A percentile compares a stretch with the other conserved stretches of the same genome.
Conservation (phyloP, 1,284 basidiomycete species). For the Somion occarium region DNA sequence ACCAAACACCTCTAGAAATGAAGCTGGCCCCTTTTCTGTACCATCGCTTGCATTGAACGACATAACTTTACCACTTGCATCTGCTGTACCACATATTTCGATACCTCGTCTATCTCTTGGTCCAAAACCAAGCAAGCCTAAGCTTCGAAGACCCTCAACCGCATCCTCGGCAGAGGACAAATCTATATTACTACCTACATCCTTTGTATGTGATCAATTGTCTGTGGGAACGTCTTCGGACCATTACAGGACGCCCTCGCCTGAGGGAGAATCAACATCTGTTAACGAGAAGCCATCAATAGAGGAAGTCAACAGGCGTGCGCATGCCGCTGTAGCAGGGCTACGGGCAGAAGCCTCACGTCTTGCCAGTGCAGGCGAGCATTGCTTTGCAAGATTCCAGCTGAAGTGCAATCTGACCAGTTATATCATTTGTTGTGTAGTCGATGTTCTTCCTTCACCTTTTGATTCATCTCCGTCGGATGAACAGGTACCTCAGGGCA, state of each 20-base stretch:
- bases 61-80: constrained; percentile 16
- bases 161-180: constrained; percentile 28
- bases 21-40: neutral
- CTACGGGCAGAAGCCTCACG: constrained; percentile 26
- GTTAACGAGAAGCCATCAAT: constrained; percentile 11
- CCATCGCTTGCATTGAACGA: constrained; percentile 14
- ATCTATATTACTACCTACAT: constrained; percentile 21
- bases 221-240: constrained; percentile 8
- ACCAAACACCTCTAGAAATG: constrained; percentile 1
- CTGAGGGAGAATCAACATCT: neutral
- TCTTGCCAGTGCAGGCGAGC: constrained; percentile 24
- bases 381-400: neutral
- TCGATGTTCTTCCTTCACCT: constrained; percentile 25
- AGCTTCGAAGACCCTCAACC: constrained; percentile 42
- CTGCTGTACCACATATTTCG: constrained; percentile 19
- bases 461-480: constrained; percentile 27
- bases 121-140: constrained; percentile 9
- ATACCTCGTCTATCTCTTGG: constrained; percentile 17
- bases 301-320: constrained; percentile 25
- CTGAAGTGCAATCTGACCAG: neutral
- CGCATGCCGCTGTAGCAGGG: constrained; percentile 23
- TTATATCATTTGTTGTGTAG: constrained; percentile 3
- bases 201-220: constrained; percentile 6
- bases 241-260: neutral
- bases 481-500: constrained; percentile 18